Evolutionary conservation across 257 asterid species (phyloP).

Genomic region (Phtheirospermum japonicum): DNA sequence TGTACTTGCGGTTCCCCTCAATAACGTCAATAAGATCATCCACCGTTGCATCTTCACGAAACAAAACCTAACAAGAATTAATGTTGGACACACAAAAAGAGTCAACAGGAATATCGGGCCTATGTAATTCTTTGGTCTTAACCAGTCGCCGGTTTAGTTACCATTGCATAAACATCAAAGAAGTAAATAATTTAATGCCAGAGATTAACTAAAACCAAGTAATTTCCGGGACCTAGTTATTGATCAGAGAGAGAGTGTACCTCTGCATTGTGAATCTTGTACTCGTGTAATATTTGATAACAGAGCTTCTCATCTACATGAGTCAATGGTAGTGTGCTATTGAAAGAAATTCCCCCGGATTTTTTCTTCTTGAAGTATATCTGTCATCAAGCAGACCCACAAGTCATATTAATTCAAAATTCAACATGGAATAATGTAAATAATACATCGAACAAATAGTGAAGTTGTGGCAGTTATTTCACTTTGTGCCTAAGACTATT

Average conservation of each 20-base stretch:
- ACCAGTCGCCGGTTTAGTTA: neutral
- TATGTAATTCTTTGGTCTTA: constrained; percentile 5
- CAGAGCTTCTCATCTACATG: constrained; percentile 98
- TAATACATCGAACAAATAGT: neutral
- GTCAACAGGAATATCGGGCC: constrained; percentile 14
- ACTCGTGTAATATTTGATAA: constrained; percentile 95
- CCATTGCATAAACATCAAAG: neutral
- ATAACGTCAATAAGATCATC: constrained; percentile 97
- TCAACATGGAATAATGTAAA: neutral
- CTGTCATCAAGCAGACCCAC: constrained; percentile 46
- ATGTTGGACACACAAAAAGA: constrained; percentile 13
- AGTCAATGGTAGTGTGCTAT: constrained; percentile 78
- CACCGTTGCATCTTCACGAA: constrained; percentile 98
- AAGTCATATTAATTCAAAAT: neutral
- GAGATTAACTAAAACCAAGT: neutral
- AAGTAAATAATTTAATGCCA: neutral
- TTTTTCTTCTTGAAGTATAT: constrained; percentile 97
- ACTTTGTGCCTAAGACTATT: constrained; percentile 11
- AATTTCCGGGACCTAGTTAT: neutral
- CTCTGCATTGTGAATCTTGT: constrained; percentile 99
- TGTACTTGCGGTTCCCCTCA: constrained; percentile 97
- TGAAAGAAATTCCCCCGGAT: constrained; percentile 97
- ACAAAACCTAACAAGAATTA: constrained; percentile 54
- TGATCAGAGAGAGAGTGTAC: constrained; percentile 39
- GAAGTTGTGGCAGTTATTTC: constrained; percentile 3